Evolutionary conservation across 352 stramenopile genomes (phyloP).

Genomic region (Phytophthora sansomeana): DNA sequence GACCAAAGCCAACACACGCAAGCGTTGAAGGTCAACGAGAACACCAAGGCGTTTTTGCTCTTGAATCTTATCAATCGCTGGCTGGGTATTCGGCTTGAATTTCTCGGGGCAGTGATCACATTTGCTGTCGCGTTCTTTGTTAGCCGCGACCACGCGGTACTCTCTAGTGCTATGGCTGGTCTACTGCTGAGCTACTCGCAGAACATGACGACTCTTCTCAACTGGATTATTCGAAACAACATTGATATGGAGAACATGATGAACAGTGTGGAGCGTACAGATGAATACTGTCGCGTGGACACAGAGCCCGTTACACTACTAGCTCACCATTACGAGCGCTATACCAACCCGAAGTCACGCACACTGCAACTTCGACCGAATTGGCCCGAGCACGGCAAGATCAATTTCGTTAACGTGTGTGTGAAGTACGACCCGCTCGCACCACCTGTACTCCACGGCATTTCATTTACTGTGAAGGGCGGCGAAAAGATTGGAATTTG

Average conservation of each 20-base stretch:
- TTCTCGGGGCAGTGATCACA: constrained; percentile 90
- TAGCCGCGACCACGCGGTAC: constrained; percentile 55
- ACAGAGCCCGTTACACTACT: constrained; percentile 51
- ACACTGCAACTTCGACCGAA: constrained; percentile 50
- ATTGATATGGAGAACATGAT: constrained; percentile 96
- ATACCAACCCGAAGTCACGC: constrained; percentile 25
- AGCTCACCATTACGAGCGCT: constrained; percentile 49
- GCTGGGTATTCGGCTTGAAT: constrained; percentile 94
- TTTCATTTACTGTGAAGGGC: constrained; percentile 70
- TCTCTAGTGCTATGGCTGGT: constrained; percentile 88
- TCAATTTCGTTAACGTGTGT: constrained; percentile 78
- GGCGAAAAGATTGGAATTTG: constrained; percentile 86
- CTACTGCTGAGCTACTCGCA: constrained; percentile 96
- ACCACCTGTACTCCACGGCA: constrained; percentile 48
- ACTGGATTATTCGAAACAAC: constrained; percentile 95
- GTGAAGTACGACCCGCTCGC: constrained; percentile 59
- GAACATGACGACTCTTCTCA: constrained; percentile 92
- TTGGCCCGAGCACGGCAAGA: constrained; percentile 66
- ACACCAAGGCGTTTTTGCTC: constrained; percentile 90
- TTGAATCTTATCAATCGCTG: constrained; percentile 95
- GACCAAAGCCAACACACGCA: constrained; percentile 42
- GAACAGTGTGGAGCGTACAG: constrained; percentile 91
- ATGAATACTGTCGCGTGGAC: constrained; percentile 60
- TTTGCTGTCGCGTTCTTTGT: constrained; percentile 90
- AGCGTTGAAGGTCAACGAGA: constrained; percentile 62